phyloP scores from a whole-genome alignment of 148 eudicot genomes.

The Simmondsia chinensis region DNA sequence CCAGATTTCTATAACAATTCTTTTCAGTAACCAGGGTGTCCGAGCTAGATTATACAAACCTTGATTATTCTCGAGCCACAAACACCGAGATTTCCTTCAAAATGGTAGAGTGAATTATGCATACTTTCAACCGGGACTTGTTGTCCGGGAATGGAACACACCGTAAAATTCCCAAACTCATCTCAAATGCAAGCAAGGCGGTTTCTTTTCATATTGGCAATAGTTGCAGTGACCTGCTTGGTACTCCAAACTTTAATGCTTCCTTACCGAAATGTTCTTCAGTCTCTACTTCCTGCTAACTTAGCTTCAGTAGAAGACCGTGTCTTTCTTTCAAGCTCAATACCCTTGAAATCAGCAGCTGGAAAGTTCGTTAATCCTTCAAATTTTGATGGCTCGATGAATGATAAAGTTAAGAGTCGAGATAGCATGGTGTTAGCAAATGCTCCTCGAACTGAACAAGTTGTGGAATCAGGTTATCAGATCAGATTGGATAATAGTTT shows the following conservation, averaged over 20 bases:
- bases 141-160: conserved; percentile 31
- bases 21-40: too few relatives aligned
- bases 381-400: conserved; percentile 6
- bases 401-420: neutral
- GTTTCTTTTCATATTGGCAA: conserved; percentile 41
- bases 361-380: conserved; percentile 9
- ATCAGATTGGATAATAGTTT: conserved; percentile 8
- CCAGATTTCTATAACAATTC: too few relatives aligned
- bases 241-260: conserved; percentile 61
- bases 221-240: conserved; percentile 55
- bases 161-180: conserved; percentile 27
- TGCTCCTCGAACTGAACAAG: conserved; percentile 7
- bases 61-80: too few relatives aligned
- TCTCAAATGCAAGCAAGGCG: conserved; percentile 41
- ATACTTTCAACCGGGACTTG: too few relatives aligned
- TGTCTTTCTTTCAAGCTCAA: conserved; percentile 5
- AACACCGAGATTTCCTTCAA: too few relatives aligned
- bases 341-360: conserved; percentile 7
- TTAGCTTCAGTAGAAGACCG: conserved; percentile 6
- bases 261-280: conserved; percentile 51
- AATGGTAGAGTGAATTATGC: too few relatives aligned
- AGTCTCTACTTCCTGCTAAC: conserved; percentile 38
- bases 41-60: too few relatives aligned
- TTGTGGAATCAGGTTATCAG: conserved; percentile 11
- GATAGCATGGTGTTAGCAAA: conserved; percentile 8